A percentile compares a stretch with the other conserved stretches of the same genome.
These are phyloP conservation scores for Irpex lacteus DNA, from an alignment of 1,284 basidiomycete genomes.

Conservation along the genomic window DNA sequence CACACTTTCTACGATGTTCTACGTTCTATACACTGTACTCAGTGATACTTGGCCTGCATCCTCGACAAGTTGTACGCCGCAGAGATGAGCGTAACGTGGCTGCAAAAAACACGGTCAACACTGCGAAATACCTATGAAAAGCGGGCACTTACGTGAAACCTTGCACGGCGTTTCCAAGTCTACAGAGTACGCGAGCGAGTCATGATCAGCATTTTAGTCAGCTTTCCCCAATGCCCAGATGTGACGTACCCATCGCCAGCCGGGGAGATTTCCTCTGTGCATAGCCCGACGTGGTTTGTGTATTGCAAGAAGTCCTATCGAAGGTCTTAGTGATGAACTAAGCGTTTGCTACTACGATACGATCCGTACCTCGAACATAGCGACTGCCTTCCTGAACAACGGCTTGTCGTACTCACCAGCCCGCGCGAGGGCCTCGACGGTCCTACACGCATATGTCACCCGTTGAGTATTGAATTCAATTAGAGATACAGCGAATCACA, in stretches of 20 bases:
- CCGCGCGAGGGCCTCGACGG: conserved; percentile 83
- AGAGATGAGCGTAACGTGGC: conserved; percentile 80
- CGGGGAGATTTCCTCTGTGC: conserved; percentile 81
- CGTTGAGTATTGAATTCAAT: neutral
- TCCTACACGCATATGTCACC: conserved; percentile 44
- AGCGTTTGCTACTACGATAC: neutral
- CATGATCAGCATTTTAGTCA: neutral
- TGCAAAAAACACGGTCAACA: conserved; percentile 25
- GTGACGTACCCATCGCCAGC: conserved; percentile 70
- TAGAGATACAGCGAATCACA: conserved; percentile 8
- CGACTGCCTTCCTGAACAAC: conserved; percentile 66
- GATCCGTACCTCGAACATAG: conserved; percentile 75
- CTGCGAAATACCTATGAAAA: neutral
- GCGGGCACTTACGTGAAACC: conserved; percentile 72
- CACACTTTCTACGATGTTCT: neutral
- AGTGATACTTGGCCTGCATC: conserved; percentile 34
- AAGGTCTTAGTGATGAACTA: neutral
- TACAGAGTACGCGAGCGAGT: conserved; percentile 23
- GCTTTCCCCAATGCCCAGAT: neutral
- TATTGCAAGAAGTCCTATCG: conserved; percentile 73
- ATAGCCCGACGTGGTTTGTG: conserved; percentile 83
- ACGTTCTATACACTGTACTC: neutral
- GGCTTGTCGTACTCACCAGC: conserved; percentile 74
- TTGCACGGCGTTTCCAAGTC: conserved; percentile 82
- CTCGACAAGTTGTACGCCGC: conserved; percentile 79